Conservation (phyloP, 352 stramenopile species). For the Phytophthora pini region DNA sequence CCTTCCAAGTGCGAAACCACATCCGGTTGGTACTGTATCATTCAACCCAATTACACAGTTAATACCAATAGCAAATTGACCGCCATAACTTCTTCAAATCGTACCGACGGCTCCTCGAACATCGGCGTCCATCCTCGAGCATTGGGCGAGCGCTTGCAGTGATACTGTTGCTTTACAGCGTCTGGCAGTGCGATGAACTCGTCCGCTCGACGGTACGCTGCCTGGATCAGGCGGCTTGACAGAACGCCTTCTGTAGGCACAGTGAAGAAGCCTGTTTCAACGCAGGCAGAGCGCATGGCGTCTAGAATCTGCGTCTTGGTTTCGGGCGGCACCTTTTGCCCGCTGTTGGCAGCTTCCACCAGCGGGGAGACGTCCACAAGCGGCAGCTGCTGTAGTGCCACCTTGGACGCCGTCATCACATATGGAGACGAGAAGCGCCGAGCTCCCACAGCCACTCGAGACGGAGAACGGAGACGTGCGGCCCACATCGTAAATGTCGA, state of each 20-base stretch:
- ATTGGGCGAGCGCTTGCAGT: constrained; percentile 80
- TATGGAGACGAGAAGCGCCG: constrained; percentile 27
- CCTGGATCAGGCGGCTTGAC: constrained; percentile 49
- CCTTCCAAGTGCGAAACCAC: constrained; percentile 80
- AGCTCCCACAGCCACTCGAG: neutral
- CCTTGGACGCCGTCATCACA: constrained; percentile 61
- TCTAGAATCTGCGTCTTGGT: constrained; percentile 55
- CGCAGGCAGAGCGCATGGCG: constrained; percentile 64
- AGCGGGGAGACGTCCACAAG: constrained; percentile 76
- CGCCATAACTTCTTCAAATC: neutral
- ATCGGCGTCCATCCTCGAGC: constrained; percentile 81
- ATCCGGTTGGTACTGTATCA: constrained; percentile 71
- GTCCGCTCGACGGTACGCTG: constrained; percentile 67
- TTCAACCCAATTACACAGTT: neutral
- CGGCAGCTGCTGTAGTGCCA: constrained; percentile 58
- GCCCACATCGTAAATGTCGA: constrained; percentile 20
- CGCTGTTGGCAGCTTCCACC: constrained; percentile 33
- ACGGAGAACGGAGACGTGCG: constrained; percentile 3
- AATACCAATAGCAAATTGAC: neutral
- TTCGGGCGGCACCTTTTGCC: constrained; percentile 10
- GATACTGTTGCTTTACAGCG: constrained; percentile 74
- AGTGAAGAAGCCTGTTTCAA: constrained; percentile 80
- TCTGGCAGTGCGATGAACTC: constrained; percentile 74
- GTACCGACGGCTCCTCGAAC: constrained; percentile 84
- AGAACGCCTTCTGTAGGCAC: constrained; percentile 72